phyloP scores from a whole-genome alignment of 345 rosid species.

The Sisymbrium irio region DNA sequence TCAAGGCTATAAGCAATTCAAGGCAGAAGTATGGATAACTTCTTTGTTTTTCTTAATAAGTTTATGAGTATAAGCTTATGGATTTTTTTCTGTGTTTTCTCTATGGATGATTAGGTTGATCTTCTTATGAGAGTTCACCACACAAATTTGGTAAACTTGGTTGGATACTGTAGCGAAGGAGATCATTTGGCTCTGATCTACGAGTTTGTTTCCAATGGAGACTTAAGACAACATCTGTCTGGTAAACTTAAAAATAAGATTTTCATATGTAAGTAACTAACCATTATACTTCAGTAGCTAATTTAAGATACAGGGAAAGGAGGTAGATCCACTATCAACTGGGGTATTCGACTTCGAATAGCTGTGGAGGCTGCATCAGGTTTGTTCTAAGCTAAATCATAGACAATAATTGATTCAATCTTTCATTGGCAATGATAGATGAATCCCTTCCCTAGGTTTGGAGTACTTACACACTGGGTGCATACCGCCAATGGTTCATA shows the following conservation, averaged over 20 bases:
- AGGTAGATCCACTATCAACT: conserved; percentile 14
- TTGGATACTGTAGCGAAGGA: conserved; percentile 46
- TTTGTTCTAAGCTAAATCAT: neutral
- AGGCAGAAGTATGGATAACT: conserved; percentile 36
- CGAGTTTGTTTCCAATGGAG: conserved; percentile 45
- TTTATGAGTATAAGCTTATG: too few relatives aligned
- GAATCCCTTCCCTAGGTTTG: neutral
- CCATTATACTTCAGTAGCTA: too few relatives aligned
- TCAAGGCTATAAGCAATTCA: conserved; percentile 43
- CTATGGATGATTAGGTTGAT: conserved; percentile 26
- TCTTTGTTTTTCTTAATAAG: too few relatives aligned
- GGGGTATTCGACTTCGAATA: conserved; percentile 39
- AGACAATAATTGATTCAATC: too few relatives aligned
- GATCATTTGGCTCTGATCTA: conserved; percentile 38
- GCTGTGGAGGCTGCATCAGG: conserved; percentile 51
- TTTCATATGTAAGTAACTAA: too few relatives aligned
- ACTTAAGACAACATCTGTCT: conserved; percentile 34
- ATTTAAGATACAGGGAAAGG: neutral
- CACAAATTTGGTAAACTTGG: conserved; percentile 40
- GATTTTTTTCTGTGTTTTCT: too few relatives aligned
- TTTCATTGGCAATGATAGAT: too few relatives aligned
- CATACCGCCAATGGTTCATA: neutral
- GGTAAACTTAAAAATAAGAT: conserved; percentile 9
- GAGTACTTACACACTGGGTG: neutral
- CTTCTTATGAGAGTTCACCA: conserved; percentile 47